Base-by-base conservation (phyloP, 1,284 basidiomycete species). In the Neolentinus lepideus region DNA sequence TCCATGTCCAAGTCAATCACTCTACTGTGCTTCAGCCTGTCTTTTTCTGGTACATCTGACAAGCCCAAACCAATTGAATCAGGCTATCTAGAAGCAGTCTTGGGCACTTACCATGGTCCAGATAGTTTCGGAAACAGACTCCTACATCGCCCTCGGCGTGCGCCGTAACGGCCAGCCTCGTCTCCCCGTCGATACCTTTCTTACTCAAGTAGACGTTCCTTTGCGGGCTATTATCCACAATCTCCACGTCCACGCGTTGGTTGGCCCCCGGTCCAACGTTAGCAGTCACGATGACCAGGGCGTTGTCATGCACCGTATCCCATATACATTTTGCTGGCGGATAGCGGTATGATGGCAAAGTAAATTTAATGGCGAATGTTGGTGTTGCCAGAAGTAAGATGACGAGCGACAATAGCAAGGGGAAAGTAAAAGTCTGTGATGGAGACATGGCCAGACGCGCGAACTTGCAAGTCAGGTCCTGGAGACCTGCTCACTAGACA, bases 71-170 rank as follows among this genome's bases (percentile, higher is more conserved):
- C 29, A 12, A 12, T 12, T 25, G 36, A 19, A 50, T 16, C 35
- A 26, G 47, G 25, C 10, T 14, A 25, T 45, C 1, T 12, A 27
- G 9, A 26, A 27, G 19, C 11, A 14, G 9, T 8, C 48, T 46
- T 53, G 43, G 45, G 24, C n/a, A 81, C 88, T 62, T 62, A 93
- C 92, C 77, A 55, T 79, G 72, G 52, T 87, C 82, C 54, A 94
- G 66, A 52, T 80, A 75, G 68, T 98, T 98, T 68, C 77, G 88
- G 67, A 99, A 84, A 75, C 96, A 99, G 1, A 98, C 94, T 1
- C 96, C 96, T 4, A 99, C 84, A 67, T 99, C 94, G 2, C 92
- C 94, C 53, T 95, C 90, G 29, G 85, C 82, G 71, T 98, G 96
- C 12, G 94, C 90, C 16, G 96, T 99, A 63, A 99, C 83, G 3